Conservation (phyloP, 2,329 filamentous ascomycete species). For the Trichoderma pleuroti region DNA sequence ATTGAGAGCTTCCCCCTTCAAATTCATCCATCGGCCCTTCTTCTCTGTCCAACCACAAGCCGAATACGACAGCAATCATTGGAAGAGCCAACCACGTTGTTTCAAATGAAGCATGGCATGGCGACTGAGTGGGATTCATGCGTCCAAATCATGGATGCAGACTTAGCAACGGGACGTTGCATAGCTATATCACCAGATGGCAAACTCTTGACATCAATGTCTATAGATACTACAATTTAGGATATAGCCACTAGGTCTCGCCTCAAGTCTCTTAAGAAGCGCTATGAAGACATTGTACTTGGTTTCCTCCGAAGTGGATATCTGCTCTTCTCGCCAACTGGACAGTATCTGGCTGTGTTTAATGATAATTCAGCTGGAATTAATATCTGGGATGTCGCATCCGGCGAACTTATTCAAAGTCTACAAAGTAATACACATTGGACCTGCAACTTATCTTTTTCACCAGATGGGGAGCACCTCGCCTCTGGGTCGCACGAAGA, state of each 20-base stretch:
- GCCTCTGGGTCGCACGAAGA: neutral
- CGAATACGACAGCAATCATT: neutral
- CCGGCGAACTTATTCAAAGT: neutral
- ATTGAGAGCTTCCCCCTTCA: neutral
- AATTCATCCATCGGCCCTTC: neutral
- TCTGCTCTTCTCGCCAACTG: neutral
- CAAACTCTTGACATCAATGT: neutral
- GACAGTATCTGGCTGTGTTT: neutral
- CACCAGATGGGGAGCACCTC: neutral
- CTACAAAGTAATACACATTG: neutral
- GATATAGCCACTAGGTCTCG: neutral
- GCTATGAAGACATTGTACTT: fast-evolving
- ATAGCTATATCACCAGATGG: neutral
- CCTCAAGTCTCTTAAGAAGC: neutral
- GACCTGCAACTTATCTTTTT: neutral
- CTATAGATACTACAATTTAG: fast-evolving
- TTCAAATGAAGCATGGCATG: neutral
- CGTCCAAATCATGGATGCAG: neutral
- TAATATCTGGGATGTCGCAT: neutral
- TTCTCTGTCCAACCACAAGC: neutral
- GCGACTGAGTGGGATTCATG: neutral
- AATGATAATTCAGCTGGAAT: fast-evolving
- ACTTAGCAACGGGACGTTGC: fast-evolving
- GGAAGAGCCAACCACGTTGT: neutral
- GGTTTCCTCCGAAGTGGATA: fast-evolving